Evolutionary conservation across 2,329 filamentous ascomycete genomes (phyloP).

Genomic region (Pestalotiopsis sp.): DNA sequence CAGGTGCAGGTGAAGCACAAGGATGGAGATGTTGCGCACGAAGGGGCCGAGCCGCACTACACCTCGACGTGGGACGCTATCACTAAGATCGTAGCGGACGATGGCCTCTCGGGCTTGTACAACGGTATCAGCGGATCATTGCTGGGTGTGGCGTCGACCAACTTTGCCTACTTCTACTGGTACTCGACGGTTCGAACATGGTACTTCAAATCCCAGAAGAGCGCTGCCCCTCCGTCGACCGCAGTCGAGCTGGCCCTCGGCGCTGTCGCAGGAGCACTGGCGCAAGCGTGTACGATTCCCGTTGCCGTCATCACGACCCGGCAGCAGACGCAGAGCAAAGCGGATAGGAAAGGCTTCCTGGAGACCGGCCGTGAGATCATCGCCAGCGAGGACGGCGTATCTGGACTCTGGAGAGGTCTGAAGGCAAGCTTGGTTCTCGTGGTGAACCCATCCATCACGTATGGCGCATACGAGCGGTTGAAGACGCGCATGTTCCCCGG

Average conservation of each 20-base stretch:
- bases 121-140: constrained; percentile 85
- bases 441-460: constrained; percentile 95
- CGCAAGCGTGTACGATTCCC: constrained; percentile 95
- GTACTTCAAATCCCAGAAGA: constrained; percentile 67
- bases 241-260: constrained; percentile 82
- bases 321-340: constrained; percentile 89
- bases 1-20: constrained; percentile 86
- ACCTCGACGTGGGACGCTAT: constrained; percentile 87
- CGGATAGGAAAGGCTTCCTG: constrained; percentile 81
- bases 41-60: constrained; percentile 70
- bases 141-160: constrained; percentile 91
- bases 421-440: constrained; percentile 96
- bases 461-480: constrained; percentile 91
- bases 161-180: constrained; percentile 99
- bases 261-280: constrained; percentile 84
- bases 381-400: constrained; percentile 84
- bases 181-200: constrained; percentile 85
- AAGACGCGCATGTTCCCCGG: constrained; percentile 78
- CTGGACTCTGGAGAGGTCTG: constrained; percentile 89
- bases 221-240: constrained; percentile 66
- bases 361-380: constrained; percentile 90
- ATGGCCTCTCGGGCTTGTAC: constrained; percentile 84
- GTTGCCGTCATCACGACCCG: constrained; percentile 94
- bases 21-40: constrained; percentile 38
- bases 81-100: constrained; percentile 76